Base-by-base conservation (phyloP, 768 basidiomycete species). In the Boletales sp. region DNA sequence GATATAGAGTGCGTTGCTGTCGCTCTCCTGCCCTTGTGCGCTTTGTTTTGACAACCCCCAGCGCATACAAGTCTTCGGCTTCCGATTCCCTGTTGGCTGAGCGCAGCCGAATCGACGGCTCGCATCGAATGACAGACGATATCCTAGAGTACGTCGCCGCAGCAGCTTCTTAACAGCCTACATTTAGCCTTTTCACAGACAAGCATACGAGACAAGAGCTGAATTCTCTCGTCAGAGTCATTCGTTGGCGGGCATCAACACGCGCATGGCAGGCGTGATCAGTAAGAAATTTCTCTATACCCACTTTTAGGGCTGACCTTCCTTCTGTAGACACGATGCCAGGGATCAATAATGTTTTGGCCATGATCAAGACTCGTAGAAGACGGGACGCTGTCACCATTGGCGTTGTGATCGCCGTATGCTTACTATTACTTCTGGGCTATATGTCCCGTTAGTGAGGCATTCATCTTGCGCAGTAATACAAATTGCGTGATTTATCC, bases 201-300 rank as follows among this genome's bases (percentile, higher is more conserved):
- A 98, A 82, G 97, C 95, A 27, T 94, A 97, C 63, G 97, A 93
- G 63, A 97, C 95, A 4, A 85, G 97, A 29, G 82, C 90, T 18
- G 95, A 97, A 69, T 97, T 99, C 69, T 73, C 80, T 24, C 80
- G 83, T 40, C 97, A 99, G 68, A 77, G 93, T 30, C 67, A 76
- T 11, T 82, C 87, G 18, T 70, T 99, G 36, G 71, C 81, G 9
- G 77, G 83, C 14, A 90, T 99, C 55, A 93, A 91, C 69, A 75
- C 82, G 13, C 82, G 94, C 27, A 93, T 99, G 82, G 71, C 76
- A 47, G 80, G 83, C 43, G 90, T 95, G 15, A 71, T 97, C 24
- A 85, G 92, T 94, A 60, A 54, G 86, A 10, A 37, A 21, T 17
- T 43, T 30, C 7, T 17, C 14, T 24, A 42, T 44, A 1, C 32